These are phyloP conservation scores for Circinella umbellata DNA, from an alignment of 371 early-diverging fungal species.

Conservation along the genomic window DNA sequence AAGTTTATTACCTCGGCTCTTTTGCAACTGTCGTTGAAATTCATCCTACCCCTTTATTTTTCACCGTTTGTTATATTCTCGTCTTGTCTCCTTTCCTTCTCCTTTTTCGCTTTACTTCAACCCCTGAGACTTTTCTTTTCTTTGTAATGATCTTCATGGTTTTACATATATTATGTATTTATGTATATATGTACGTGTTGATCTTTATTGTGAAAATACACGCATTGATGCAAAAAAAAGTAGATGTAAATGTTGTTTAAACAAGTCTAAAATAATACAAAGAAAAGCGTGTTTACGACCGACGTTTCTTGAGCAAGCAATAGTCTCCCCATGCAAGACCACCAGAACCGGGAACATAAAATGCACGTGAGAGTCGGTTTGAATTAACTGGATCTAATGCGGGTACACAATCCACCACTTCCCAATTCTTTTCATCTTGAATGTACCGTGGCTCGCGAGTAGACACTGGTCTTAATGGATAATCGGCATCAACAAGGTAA, in stretches of 20 bases:
- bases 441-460: constrained; percentile 55
- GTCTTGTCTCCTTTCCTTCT: neutral
- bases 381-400: constrained; percentile 64
- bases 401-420: constrained; percentile 52
- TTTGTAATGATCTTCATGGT: no score
- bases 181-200: no score
- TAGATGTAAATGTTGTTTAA: neutral
- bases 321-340: constrained; percentile 67
- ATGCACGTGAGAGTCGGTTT: constrained; percentile 50
- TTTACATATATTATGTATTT: no score
- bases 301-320: constrained; percentile 58
- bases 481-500: constrained; percentile 72
- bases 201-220: no score
- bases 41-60: neutral
- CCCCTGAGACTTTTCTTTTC: no score
- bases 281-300: neutral
- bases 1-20: constrained; percentile 5
- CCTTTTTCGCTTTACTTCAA: neutral
- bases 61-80: neutral
- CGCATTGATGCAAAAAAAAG: no score
- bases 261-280: neutral
- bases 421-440: constrained; percentile 60
- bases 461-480: constrained; percentile 40
- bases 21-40: neutral
- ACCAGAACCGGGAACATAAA: constrained; percentile 58